Percentiles rank a stretch among this genome's conserved stretches.
These are phyloP conservation scores for Geotrichum cucujoidarum DNA, from an alignment of 1,139 yeast genomes.

Conservation along the genomic window DNA sequence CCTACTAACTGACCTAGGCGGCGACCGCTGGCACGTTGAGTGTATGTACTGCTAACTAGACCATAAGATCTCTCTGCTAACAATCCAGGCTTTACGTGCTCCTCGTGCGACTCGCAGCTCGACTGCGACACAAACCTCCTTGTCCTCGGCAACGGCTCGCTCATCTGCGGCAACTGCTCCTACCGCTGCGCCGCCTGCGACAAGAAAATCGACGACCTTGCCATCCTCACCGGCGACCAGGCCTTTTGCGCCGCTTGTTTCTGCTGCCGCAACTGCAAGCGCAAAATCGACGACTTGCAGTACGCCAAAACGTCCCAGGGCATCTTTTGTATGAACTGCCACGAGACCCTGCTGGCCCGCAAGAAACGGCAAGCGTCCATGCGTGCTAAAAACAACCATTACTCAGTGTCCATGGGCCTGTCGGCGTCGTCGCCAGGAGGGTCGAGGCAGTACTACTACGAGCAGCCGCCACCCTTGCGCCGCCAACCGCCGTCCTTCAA, in stretches of 20 bases:
- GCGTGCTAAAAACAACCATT: constrained; percentile 16
- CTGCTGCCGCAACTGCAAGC: constrained; percentile 84
- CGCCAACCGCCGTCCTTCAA: constrained; percentile 16
- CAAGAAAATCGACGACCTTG: constrained; percentile 88
- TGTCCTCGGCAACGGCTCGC: constrained; percentile 85
- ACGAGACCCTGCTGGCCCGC: constrained; percentile 72
- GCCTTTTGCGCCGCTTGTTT: constrained; percentile 93
- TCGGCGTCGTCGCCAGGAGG: constrained; percentile 9
- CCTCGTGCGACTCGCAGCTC: constrained; percentile 68
- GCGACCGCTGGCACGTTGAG: constrained; percentile 91
- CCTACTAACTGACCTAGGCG: constrained; percentile 48
- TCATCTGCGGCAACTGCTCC: constrained; percentile 87
- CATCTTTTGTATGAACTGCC: constrained; percentile 88
- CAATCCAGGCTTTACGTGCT: constrained; percentile 60
- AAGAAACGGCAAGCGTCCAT: constrained; percentile 36
- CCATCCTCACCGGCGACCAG: constrained; percentile 89
- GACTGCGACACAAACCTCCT: constrained; percentile 87
- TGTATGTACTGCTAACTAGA: constrained; percentile 8
- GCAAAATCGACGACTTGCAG: constrained; percentile 79
- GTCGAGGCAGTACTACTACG: background rate
- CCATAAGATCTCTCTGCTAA: background rate
- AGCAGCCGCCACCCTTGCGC: background rate
- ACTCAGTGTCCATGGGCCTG: constrained; percentile 1
- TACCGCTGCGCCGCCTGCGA: constrained; percentile 85
- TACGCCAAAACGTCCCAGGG: constrained; percentile 95